Evolutionary conservation across 1,284 basidiomycete genomes (phyloP).

Genomic region (Calocybe gambosa): DNA sequence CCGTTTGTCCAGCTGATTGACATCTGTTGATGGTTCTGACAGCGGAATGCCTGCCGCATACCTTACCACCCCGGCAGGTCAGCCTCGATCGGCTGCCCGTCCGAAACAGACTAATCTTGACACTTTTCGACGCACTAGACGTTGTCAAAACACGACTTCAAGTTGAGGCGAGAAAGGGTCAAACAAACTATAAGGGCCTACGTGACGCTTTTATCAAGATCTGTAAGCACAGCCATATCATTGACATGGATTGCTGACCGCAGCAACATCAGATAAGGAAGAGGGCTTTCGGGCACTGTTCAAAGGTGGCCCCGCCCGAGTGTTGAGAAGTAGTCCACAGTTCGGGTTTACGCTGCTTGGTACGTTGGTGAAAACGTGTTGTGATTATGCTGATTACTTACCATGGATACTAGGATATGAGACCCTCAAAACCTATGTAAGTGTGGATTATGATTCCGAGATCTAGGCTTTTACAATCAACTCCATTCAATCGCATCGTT

Average conservation of each 20-base stretch:
- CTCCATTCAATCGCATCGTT: constrained; percentile 5
- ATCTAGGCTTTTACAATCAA: constrained; percentile 4
- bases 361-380: constrained; percentile 17
- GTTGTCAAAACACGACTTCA: constrained; percentile 99
- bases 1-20: constrained; percentile 19
- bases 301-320: constrained; percentile 92
- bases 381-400: constrained; percentile 1
- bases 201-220: constrained; percentile 89
- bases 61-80: constrained; percentile 78
- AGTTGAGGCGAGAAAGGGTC: constrained; percentile 89
- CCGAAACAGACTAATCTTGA: constrained; percentile 19
- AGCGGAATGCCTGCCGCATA: constrained; percentile 96
- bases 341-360: constrained; percentile 91
- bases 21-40: constrained; percentile 22
- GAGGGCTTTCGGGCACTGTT: constrained; percentile 89
- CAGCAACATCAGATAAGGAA: constrained; percentile 55
- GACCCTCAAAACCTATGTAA: constrained; percentile 39
- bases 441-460: constrained; percentile 19
- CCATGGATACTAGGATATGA: constrained; percentile 29
- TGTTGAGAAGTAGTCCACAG: constrained; percentile 83
- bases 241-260: constrained; percentile 8
- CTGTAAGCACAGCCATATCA: constrained; percentile 35
- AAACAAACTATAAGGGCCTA: constrained; percentile 91
- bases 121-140: constrained; percentile 44
- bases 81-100: constrained; percentile 16